Evolutionary conservation across 1,284 basidiomycete genomes (phyloP).

Genomic region (Leccinum fuscescens): DNA sequence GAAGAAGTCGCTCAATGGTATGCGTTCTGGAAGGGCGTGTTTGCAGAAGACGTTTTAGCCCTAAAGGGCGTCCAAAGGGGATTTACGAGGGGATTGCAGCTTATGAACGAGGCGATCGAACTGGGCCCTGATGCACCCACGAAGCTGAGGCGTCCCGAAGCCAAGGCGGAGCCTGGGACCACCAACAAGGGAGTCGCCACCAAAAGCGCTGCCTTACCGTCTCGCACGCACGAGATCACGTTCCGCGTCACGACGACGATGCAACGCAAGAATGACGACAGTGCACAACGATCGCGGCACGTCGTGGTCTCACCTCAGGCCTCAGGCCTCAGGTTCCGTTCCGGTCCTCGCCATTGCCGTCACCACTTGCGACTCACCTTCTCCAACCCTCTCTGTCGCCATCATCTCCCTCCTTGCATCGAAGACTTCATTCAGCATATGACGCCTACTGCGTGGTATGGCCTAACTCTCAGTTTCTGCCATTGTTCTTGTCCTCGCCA

Average conservation of each 20-base stretch:
- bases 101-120: conserved; percentile 92
- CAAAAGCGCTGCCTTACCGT: conserved; percentile 33
- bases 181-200: neutral
- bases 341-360: too few relatives aligned
- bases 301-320: too few relatives aligned
- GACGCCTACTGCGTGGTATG: too few relatives aligned
- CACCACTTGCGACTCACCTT: too few relatives aligned
- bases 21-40: conserved; percentile 81
- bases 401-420: too few relatives aligned
- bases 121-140: conserved; percentile 73
- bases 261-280: too few relatives aligned
- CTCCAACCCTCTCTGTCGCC: too few relatives aligned
- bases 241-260: conserved; percentile 51
- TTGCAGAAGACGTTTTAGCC: conserved; percentile 67
- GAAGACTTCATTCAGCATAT: too few relatives aligned
- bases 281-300: too few relatives aligned
- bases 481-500: too few relatives aligned
- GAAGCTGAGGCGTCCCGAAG: conserved; percentile 66
- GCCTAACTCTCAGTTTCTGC: too few relatives aligned
- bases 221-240: conserved; percentile 74
- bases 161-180: conserved; percentile 40
- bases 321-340: too few relatives aligned
- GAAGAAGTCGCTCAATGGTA: conserved; percentile 94
- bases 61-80: conserved; percentile 71
- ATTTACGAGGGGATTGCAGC: conserved; percentile 80